Base-by-base conservation (phyloP, 805 yeast genomes). In the Lipomyces japonicus region DNA sequence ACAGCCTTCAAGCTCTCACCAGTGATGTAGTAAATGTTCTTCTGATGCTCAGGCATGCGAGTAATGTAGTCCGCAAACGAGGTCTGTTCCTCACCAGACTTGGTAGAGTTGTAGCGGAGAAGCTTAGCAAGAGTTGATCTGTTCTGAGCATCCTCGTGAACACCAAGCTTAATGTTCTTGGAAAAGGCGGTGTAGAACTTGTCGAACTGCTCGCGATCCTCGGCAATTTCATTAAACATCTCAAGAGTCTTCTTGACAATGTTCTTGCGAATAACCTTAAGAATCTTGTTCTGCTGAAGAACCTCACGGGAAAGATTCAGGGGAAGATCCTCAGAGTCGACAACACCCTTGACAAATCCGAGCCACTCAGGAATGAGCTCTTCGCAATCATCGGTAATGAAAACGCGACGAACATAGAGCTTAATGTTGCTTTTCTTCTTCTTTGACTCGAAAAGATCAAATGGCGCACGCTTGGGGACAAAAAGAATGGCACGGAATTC, bases 11-110 rank as follows among this genome's bases (percentile, higher is more conserved):
- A 73, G 57, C 95, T 81, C 80, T 93, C 98, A 84, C 98, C 99
- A 70, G 99, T 93, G 74, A 93, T 93, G 82, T 80, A 93, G 84
- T 93, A 93, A 69, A 93, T 87, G 81, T 93, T 93, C 93, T 93
- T 90, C 80, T 93, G 99, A 80, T 88, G 96, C 77, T 89, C 97
- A 72, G 93, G 96, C 99, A 93, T 93, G 78, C 97, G 86, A 63
- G 97, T 91, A 61, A 93, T 95, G 77, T 93, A 93, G 78, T 93
- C 99, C 63, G 95, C 75, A 68, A 93, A 81, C 35, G 97, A 91
- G 62, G 97, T 91, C 72, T 78, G 71, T 79, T 93, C 98, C 69
- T 91, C 98, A 65, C 80, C 69, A 60, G 96, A 84, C 79, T 90
- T 91, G 69, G 97, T 90, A 51, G 97, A 89, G 84, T 89, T 79